Evolutionary conservation across 805 yeast genomes (phyloP).

Genomic region (Danielozyma ontarioensis): DNA sequence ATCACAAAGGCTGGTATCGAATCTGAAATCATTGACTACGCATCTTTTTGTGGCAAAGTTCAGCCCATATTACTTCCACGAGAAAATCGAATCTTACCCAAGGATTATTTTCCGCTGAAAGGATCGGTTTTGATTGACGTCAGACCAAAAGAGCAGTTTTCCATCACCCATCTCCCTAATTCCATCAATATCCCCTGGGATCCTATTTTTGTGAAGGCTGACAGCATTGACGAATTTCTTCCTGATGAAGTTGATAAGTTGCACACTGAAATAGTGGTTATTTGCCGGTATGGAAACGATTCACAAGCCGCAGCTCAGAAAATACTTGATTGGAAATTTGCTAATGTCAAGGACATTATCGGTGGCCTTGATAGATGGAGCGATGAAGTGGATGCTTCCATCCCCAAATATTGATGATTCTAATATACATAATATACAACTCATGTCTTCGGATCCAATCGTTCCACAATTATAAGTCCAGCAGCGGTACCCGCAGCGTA

Average conservation of each 20-base stretch:
- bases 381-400: slow-evolving; percentile 46
- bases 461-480: slow-evolving; percentile 47
- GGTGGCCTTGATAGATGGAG: slow-evolving; percentile 82
- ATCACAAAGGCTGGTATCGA: slow-evolving; percentile 46
- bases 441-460: slow-evolving; percentile 21
- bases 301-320: slow-evolving; percentile 70
- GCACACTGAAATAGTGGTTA: slow-evolving; percentile 41
- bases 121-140: slow-evolving; percentile 60
- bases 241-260: slow-evolving; percentile 13
- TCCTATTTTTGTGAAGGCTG: slow-evolving; percentile 26
- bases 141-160: slow-evolving; percentile 72
- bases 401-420: slow-evolving; percentile 73
- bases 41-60: slow-evolving; percentile 68
- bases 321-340: slow-evolving; percentile 43
- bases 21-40: slow-evolving; percentile 52
- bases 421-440: slow-evolving; percentile 27
- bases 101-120: slow-evolving; percentile 20
- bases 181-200: slow-evolving; percentile 64
- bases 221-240: slow-evolving; percentile 14
- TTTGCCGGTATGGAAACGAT: slow-evolving; percentile 90
- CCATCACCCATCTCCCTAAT: slow-evolving; percentile 54
- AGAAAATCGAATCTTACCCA: slow-evolving; percentile 43
- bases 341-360: slow-evolving; percentile 54
- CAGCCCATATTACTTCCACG: slow-evolving; percentile 40
- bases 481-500: slow-evolving; percentile 49